Base-by-base conservation (phyloP, 768 basidiomycete genomes). In the Tricholoma flavovirens region DNA sequence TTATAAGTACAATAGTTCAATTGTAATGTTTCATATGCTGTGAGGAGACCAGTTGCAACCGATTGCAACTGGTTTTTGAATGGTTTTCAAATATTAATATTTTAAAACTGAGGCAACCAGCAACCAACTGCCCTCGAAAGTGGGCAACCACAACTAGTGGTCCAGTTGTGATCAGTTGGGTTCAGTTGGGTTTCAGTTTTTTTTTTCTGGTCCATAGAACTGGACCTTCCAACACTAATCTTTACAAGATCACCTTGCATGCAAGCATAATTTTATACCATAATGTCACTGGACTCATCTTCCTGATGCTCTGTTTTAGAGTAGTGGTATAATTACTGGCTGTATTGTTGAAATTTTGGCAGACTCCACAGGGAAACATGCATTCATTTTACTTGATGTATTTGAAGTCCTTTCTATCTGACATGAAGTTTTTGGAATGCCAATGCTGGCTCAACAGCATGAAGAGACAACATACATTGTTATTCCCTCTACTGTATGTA, bases 381-480 rank as follows among this genome's bases (percentile, higher is more conserved):
- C 59, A 11, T 19, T 59, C 15, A 56, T 62, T 8, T 40, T 59
- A 22, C 26, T 65, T 22, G 64, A 65, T 38, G 35, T 65, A 12
- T 66, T 64, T 45, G 51, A 60, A 32, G 52, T 66, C 30, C 42
- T 49, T 38, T 35, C 49, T 22, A 55, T 49, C 19, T 55, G 60
- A 24, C 58, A 66, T 54, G 51, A 58, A 29, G 55, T 57, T 11
- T 66, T 66, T 54, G 63, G 61, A 53, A 66, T 66, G 65, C 65
- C 63, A 33, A 54, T 62, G 53, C 46, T 66, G n/a, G 51, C 51
- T 52, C 58, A 55, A 15, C 58, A 42, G n/a, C 32, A 43, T 19
- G 51, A 59, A 32, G 54, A 60, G 35, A 42, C 35, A 51, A 50
- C 8, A 12, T 54, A 46, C 22, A 26, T 54, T 19, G 51, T 55